These are phyloP conservation scores for Pleomassaria siparia DNA, from an alignment of 2,329 filamentous ascomycete genomes.

Conservation along the genomic window DNA sequence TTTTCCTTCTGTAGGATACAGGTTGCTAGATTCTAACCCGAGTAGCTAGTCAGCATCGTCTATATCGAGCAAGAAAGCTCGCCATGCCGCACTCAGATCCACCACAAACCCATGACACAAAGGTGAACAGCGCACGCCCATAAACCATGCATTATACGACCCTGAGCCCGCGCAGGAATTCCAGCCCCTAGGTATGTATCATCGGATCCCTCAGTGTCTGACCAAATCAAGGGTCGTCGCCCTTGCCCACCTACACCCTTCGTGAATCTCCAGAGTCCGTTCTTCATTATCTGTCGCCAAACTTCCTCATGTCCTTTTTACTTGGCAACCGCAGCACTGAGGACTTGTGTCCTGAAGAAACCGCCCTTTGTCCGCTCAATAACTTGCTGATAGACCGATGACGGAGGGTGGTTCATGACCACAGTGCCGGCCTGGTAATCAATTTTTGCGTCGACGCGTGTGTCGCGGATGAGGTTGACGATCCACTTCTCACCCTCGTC, in stretches of 20 bases:
- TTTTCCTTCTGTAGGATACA: conserved; percentile 2
- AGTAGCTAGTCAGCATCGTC: neutral
- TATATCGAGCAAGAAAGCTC: neutral
- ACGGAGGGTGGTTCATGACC: conserved; percentile 98
- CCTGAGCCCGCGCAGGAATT: neutral
- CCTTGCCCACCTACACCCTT: neutral
- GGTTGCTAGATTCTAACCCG: neutral
- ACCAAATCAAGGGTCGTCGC: neutral
- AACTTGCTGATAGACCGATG: conserved; percentile 98
- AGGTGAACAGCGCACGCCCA: neutral
- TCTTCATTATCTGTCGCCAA: neutral
- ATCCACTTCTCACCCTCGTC: conserved; percentile 99
- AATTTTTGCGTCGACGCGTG: conserved; percentile 96
- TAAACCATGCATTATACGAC: neutral
- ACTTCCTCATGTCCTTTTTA: conserved; percentile 28
- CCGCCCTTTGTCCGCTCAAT: conserved; percentile 99
- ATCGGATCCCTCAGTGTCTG: neutral
- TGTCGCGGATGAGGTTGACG: conserved; percentile 98
- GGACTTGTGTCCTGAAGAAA: conserved; percentile 96
- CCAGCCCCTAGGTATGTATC: neutral
- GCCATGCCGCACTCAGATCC: neutral
- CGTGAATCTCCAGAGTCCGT: conserved; percentile 2
- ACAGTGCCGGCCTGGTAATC: conserved; percentile 99
- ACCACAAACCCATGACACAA: neutral
- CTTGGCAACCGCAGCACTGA: conserved; percentile 62